Conservation (phyloP, 2,329 filamentous ascomycete genomes). For the Phaeosphaeriaceae sp. region DNA sequence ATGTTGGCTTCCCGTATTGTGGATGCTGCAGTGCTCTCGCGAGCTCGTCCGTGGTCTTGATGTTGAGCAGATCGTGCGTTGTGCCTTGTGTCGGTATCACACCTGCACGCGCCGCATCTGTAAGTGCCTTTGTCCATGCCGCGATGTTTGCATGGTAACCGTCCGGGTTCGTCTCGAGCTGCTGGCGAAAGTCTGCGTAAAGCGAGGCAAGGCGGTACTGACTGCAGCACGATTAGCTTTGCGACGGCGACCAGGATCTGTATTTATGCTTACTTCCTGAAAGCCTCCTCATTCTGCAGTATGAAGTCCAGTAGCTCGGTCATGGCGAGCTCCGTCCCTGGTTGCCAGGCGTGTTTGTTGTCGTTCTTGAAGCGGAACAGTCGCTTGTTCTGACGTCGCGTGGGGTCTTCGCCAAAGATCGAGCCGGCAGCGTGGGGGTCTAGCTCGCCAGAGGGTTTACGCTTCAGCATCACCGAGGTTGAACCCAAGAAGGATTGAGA, state of each 20-base stretch:
- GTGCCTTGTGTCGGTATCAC: slow-evolving; percentile 54
- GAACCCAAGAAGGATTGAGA: background rate
- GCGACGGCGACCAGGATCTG: background rate
- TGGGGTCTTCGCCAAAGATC: slow-evolving; percentile 27
- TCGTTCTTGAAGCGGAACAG: slow-evolving; percentile 28
- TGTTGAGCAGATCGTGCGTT: slow-evolving; percentile 56
- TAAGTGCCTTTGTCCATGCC: slow-evolving; percentile 79
- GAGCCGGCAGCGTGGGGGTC: slow-evolving; percentile 24
- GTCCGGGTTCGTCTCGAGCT: slow-evolving; percentile 80
- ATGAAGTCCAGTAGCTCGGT: slow-evolving; percentile 71
- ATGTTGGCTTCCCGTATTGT: slow-evolving; percentile 81
- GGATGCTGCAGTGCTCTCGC: slow-evolving; percentile 74
- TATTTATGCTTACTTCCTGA: slow-evolving; percentile 48
- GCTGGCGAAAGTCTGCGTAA: slow-evolving; percentile 83
- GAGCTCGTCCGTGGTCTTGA: slow-evolving; percentile 67
- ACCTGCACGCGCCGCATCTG: slow-evolving; percentile 71
- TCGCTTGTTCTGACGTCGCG: slow-evolving; percentile 29
- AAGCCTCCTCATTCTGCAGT: slow-evolving; percentile 57
- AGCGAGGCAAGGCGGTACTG: slow-evolving; percentile 82
- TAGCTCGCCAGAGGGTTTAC: slow-evolving; percentile 25
- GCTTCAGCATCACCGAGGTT: slow-evolving; percentile 26
- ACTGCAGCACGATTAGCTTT: slow-evolving; percentile 29
- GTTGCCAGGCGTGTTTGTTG: slow-evolving; percentile 25
- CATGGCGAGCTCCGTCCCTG: slow-evolving; percentile 54
- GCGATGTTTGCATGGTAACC: slow-evolving; percentile 81